Evolutionary conservation across 1,139 yeast species (phyloP).

Genomic region (Scheffersomyces insectosa): DNA sequence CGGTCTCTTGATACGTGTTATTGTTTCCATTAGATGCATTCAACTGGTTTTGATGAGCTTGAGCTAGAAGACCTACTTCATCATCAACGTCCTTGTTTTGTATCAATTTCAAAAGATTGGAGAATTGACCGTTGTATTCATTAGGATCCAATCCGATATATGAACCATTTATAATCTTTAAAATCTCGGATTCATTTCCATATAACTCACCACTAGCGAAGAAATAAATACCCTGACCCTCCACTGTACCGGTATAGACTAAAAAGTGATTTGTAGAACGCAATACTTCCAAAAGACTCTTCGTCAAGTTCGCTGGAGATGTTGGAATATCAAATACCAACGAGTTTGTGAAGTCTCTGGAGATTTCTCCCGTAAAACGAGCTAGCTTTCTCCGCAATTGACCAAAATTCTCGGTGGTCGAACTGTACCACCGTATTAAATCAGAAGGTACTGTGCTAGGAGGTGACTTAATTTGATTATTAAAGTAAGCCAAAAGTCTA

Average conservation of each 20-base stretch:
- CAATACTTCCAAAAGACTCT: conserved; percentile 56
- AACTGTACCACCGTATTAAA: conserved; percentile 76
- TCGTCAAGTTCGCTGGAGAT: conserved; percentile 51
- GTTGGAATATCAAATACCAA: conserved; percentile 60
- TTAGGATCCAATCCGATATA: conserved; percentile 42
- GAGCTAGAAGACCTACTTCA: conserved; percentile 10
- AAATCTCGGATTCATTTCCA: conserved; percentile 44
- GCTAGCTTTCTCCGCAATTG: conserved; percentile 81
- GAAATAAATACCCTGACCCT: conserved; percentile 72
- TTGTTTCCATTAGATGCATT: conserved; percentile 16
- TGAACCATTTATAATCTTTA: conserved; percentile 44
- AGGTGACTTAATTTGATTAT: conserved; percentile 70
- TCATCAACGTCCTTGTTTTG: conserved; percentile 7
- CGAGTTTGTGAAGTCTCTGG: conserved; percentile 75
- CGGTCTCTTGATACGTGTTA: conserved; percentile 9
- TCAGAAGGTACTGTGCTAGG: conserved; percentile 51
- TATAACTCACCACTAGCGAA: conserved; percentile 65
- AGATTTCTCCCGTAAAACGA: conserved; percentile 70
- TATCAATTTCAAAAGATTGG: conserved; percentile 28
- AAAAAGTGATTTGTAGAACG: conserved; percentile 72
- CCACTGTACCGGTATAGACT: conserved; percentile 73
- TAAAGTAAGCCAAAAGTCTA: conserved; percentile 69
- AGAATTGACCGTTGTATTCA: conserved; percentile 28
- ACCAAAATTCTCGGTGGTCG: conserved; percentile 82
- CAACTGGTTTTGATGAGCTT: conserved; percentile 21